These are phyloP conservation scores for Vitis cinerea DNA, from an alignment of 164 flowering plant genomes.

Conservation along the genomic window DNA sequence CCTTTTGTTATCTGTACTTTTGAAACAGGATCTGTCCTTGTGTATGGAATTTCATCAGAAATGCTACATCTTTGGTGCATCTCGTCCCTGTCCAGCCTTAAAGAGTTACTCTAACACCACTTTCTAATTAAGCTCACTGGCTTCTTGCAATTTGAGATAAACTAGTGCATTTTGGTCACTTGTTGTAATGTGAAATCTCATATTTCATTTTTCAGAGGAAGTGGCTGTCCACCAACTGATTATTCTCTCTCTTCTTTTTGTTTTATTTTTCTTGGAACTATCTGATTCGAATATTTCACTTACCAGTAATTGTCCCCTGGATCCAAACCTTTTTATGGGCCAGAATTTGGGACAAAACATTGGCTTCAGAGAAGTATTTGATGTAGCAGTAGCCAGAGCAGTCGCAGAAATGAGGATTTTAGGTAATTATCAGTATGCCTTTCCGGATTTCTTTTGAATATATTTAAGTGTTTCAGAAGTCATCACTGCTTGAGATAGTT, in stretches of 20 bases:
- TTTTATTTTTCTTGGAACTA: background rate
- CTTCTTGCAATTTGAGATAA: too few relatives aligned
- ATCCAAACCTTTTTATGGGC: constrained; percentile 36
- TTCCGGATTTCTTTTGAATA: background rate
- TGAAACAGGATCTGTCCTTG: too few relatives aligned
- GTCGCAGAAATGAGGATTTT: constrained; percentile 95
- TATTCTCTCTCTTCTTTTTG: background rate
- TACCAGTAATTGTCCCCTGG: background rate
- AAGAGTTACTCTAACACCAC: too few relatives aligned
- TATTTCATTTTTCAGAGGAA: background rate
- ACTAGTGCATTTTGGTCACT: too few relatives aligned
- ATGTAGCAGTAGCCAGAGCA: constrained; percentile 94
- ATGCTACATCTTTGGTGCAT: too few relatives aligned
- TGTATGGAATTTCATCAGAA: too few relatives aligned
- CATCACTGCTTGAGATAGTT: background rate
- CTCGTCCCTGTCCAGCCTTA: too few relatives aligned
- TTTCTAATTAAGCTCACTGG: too few relatives aligned
- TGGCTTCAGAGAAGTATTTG: constrained; percentile 74
- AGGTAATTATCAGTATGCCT: constrained; percentile 38
- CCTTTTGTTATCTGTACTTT: too few relatives aligned
- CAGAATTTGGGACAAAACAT: constrained; percentile 71
- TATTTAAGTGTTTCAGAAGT: background rate
- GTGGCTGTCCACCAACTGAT: background rate
- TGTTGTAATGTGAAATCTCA: too few relatives aligned
- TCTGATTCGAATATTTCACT: background rate